Evolutionary conservation across 306 rosid genomes (phyloP), one percentile per base, ranked within the genome.

Genomic region (Castanea mollissima): DNA sequence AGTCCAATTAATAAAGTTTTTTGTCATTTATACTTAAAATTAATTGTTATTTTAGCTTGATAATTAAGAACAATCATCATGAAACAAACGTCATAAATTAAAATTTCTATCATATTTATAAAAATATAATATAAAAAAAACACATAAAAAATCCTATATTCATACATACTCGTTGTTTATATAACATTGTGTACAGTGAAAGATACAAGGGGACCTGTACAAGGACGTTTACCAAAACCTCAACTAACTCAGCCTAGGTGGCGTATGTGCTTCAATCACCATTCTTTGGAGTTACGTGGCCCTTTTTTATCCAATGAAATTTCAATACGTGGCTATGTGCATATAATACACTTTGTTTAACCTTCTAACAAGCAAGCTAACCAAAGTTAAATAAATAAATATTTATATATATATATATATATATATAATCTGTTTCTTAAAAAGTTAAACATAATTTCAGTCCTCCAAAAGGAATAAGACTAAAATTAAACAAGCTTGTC

Each of bases 151-250:
- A 41, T 41, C 46, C 14, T 63, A 15, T 27, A 29, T 14, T 15
- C 41, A 64, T 13, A 31, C 34, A 29, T 41, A 41, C 11, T 41
- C 32, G 20, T 38, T 35, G 20, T 20, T 70, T 21, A 27, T n/a
- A 14, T n/a, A 14, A 38, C 73, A 69, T 69, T n/a, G 73, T 35
- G 18, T 10, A 34, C 20, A n/a, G 73, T 38, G 55, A 70, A 19
- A 70, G 74, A 21, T 11, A 13, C 10, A 70, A 70, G 57, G 35
- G 13, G 72, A 67, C 1, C 18, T 35, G 51, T 35, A 67, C 51
- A 67, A 67, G 5, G 57, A 70, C 57, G 35, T 70, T 70, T 70
- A 70, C 74, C 74, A 70, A 70, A 44, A 41, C 35, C 35, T 1
- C 57, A 70, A 11, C 57, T 21, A 70, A 46, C 55, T 46, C 73